phyloP scores from a whole-genome alignment of 352 stramenopile genomes.

The Pseudoperonospora humuli region DNA sequence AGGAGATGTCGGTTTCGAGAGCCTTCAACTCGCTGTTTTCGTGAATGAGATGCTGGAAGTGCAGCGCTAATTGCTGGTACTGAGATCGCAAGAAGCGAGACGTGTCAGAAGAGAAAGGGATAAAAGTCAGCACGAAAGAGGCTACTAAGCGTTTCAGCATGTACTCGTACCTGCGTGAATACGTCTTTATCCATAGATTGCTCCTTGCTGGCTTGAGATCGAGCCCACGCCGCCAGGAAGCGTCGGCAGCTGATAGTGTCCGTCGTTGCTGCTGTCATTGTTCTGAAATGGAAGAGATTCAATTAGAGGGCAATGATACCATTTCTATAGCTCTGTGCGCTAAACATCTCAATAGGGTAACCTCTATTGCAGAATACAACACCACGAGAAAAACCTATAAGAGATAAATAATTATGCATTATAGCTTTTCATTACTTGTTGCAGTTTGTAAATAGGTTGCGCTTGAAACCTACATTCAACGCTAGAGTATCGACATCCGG shows the following conservation, averaged over 20 bases:
- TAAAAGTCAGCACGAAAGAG: neutral
- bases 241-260: slow-evolving; percentile 41
- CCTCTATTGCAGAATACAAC: no score
- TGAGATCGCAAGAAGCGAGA: slow-evolving; percentile 2
- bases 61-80: slow-evolving; percentile 30
- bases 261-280: slow-evolving; percentile 2
- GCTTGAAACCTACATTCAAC: no score
- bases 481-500: no score
- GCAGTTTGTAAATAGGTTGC: no score
- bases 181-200: slow-evolving; percentile 7
- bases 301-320: neutral
- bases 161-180: slow-evolving; percentile 7
- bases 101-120: slow-evolving; percentile 11
- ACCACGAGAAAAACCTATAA: neutral
- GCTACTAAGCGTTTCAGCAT: neutral
- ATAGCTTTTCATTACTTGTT: no score
- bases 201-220: slow-evolving; percentile 26
- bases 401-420: no score
- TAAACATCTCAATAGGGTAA: neutral
- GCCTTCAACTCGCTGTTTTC: slow-evolving; percentile 16
- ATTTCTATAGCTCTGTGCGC: no score
- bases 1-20: slow-evolving; percentile 16
- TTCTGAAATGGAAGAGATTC: slow-evolving; percentile 5
- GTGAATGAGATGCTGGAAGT: slow-evolving; percentile 27
- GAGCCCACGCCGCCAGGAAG: slow-evolving; percentile 52